A percentile compares a stretch with the other conserved stretches of the same genome.
Evolutionary conservation across 768 basidiomycete species (phyloP).

Genomic region (Kwoniella newhampshirensis): DNA sequence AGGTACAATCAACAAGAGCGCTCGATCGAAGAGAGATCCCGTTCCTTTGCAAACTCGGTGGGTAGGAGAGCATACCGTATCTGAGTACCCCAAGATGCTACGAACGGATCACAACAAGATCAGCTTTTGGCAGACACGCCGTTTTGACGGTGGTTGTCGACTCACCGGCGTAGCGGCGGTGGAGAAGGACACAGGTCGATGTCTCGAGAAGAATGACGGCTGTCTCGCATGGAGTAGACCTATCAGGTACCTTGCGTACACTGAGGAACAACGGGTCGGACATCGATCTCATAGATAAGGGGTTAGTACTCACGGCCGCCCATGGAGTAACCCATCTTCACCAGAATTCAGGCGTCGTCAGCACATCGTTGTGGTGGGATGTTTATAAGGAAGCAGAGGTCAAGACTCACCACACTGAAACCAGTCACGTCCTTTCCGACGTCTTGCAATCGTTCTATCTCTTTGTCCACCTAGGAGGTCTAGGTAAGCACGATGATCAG

Average conservation of each 20-base stretch:
- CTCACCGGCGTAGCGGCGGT: conserved; percentile 48
- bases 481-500: not conserved
- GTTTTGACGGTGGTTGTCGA: conserved; percentile 1
- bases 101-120: not conserved
- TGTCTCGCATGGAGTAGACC: conserved; percentile 39
- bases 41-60: too few relatives aligned
- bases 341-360: not conserved
- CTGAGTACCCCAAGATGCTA: conserved; percentile 44
- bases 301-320: conserved; percentile 43
- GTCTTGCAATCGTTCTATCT: conserved; percentile 38
- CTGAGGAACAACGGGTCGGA: conserved; percentile 16
- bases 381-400: not conserved
- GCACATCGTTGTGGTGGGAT: not conserved
- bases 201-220: conserved; percentile 37
- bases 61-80: conserved; percentile 28
- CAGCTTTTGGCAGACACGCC: not conserved
- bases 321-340: conserved; percentile 47
- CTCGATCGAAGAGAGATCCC: too few relatives aligned
- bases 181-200: conserved; percentile 44
- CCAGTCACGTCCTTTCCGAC: conserved; percentile 27
- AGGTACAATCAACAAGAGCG: not conserved
- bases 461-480: conserved; percentile 25
- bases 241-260: conserved; percentile 46
- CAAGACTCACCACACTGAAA: conserved; percentile 33
- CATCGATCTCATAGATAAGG: not conserved